Percentiles rank a stretch among this genome's conserved stretches.
Conservation (phyloP, 768 basidiomycete genomes). For the Tulasnella sp. region DNA sequence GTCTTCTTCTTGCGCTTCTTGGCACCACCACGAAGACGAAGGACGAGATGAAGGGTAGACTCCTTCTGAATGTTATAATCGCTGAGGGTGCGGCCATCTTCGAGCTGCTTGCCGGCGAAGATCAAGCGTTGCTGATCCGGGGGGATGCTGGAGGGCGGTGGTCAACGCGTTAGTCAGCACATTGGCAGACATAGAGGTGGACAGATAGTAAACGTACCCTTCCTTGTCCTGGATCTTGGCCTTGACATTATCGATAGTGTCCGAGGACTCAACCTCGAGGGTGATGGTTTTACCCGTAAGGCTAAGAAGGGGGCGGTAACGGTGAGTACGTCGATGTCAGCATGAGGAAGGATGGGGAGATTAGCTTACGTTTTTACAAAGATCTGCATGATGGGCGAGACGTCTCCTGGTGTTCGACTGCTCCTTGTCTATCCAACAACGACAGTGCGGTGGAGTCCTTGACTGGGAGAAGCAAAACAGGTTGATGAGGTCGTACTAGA, state of each 20-base stretch:
- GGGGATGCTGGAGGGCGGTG: constrained; percentile 56
- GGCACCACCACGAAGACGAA: constrained; percentile 95
- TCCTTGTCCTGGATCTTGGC: constrained; percentile 98
- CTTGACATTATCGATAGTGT: constrained; percentile 98
- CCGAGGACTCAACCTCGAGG: constrained; percentile 93
- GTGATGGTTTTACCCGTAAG: constrained; percentile 37
- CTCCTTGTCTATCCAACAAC: constrained; percentile 68
- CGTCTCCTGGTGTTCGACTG: constrained; percentile 54
- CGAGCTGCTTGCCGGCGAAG: constrained; percentile 98
- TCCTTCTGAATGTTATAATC: constrained; percentile 99
- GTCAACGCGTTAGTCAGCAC: constrained; percentile 14
- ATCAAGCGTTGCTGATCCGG: constrained; percentile 97
- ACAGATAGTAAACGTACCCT: constrained; percentile 52
- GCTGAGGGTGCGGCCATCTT: constrained; percentile 93
- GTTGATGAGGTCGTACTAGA: not conserved
- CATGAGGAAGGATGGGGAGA: constrained; percentile 8
- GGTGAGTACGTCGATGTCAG: constrained; percentile 46
- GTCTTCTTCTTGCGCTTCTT: constrained; percentile 99
- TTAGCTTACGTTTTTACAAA: constrained; percentile 89
- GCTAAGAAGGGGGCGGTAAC: constrained; percentile 57
- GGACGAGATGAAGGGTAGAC: constrained; percentile 94
- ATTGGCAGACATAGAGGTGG: constrained; percentile 7
- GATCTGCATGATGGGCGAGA: constrained; percentile 72
- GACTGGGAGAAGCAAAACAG: constrained; percentile 52
- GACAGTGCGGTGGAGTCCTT: constrained; percentile 81